Evolutionary conservation across 495 filamentous ascomycete genomes (phyloP).

Genomic region (Tuber microsphaerosporum): DNA sequence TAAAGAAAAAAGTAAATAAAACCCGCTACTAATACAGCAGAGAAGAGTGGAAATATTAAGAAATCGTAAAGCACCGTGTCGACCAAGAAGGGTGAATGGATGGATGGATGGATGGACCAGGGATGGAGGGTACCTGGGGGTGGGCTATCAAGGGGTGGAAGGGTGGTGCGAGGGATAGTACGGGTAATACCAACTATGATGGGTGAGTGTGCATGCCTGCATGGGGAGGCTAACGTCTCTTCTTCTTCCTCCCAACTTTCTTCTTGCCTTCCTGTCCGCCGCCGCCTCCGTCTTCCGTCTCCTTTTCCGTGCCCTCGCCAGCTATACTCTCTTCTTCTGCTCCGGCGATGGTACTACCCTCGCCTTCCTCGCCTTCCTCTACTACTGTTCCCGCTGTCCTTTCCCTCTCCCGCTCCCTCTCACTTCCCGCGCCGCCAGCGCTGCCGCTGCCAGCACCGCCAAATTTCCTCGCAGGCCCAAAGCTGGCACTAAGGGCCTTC

Average conservation of each 20-base stretch:
- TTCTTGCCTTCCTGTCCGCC: conserved; percentile 2
- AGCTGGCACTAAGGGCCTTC: conserved; percentile 46
- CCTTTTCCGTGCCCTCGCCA: conserved; percentile 26
- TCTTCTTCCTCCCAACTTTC: conserved; percentile 7
- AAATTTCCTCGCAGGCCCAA: conserved; percentile 27
- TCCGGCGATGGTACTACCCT: conserved; percentile 11
- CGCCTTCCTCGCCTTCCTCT: conserved; percentile 29
- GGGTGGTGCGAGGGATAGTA: neutral
- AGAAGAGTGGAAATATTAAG: neutral
- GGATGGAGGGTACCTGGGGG: neutral
- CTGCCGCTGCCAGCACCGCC: conserved; percentile 1
- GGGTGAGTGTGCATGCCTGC: neutral
- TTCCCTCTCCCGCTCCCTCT: conserved; percentile 32
- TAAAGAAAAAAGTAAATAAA: neutral
- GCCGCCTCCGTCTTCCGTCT: conserved; percentile 3
- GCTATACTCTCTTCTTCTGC: conserved; percentile 33
- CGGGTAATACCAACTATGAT: neutral
- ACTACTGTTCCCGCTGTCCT: conserved; percentile 23
- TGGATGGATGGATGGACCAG: neutral
- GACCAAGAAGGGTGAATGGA: neutral
- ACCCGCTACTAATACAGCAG: neutral
- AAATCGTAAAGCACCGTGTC: neutral
- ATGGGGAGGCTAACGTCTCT: neutral
- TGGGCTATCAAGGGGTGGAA: neutral
- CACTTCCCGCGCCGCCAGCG: conserved; percentile 2